Conservation (phyloP, 768 basidiomycete species). For the Termitomyces sp. region DNA sequence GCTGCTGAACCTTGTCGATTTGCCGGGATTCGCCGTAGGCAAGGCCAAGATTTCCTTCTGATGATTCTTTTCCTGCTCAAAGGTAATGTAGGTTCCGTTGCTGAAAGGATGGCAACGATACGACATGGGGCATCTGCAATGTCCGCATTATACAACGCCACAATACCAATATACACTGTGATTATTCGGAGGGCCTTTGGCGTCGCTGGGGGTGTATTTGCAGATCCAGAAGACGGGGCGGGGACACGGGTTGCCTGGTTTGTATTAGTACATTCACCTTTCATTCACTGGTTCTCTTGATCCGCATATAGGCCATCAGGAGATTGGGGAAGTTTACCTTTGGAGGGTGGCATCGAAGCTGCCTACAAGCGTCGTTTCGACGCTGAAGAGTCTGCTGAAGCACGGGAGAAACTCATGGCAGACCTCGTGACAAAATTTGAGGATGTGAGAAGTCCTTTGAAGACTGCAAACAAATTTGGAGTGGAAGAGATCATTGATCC, state of each 20-base stretch:
- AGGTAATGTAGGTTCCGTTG: constrained; percentile 12
- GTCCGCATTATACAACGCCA: constrained; percentile 32
- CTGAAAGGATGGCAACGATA: constrained; percentile 34
- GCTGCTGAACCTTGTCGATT: constrained; percentile 34
- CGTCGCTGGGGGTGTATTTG: constrained; percentile 34
- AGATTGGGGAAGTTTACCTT: constrained; percentile 36
- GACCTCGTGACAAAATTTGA: constrained; percentile 31
- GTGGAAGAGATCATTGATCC: constrained; percentile 39
- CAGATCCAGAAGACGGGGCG: constrained; percentile 30
- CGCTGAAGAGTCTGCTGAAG: constrained; percentile 22
- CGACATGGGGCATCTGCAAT: constrained; percentile 33
- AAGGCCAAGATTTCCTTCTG: not conserved
- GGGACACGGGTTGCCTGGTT: constrained; percentile 34
- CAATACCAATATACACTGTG: constrained; percentile 32
- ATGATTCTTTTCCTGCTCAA: not conserved
- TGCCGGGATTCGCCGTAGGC: constrained; percentile 37
- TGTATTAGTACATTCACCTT: constrained; percentile 7
- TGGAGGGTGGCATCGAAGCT: constrained; percentile 38
- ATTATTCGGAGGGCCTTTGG: constrained; percentile 35
- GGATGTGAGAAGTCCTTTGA: constrained; percentile 31
- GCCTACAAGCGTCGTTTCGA: constrained; percentile 36
- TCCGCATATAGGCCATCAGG: constrained; percentile 29
- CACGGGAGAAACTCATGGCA: constrained; percentile 28
- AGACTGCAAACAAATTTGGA: constrained; percentile 34
- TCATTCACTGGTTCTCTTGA: not conserved